phyloP scores from a whole-genome alignment of 768 basidiomycete genomes.

The Agaricus bisporus region DNA sequence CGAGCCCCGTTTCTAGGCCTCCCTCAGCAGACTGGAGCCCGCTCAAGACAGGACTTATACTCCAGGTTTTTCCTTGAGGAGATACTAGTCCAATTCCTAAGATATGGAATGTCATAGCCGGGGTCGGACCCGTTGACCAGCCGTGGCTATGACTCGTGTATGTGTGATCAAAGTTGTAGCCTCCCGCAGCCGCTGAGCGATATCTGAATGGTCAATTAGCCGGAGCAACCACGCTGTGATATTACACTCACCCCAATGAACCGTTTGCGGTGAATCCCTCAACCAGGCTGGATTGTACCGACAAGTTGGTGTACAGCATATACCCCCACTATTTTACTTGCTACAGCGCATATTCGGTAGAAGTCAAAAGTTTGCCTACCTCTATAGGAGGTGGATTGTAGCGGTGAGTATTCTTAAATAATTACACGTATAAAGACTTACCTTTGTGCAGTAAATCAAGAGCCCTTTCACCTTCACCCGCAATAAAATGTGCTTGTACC shows the following conservation, averaged over 20 bases:
- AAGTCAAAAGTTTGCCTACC: background rate
- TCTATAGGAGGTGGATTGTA: background rate
- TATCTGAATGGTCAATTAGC: constrained; percentile 23
- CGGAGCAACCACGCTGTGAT: background rate
- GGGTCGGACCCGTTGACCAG: constrained; percentile 54
- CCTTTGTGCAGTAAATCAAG: constrained; percentile 37
- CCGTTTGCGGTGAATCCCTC: constrained; percentile 57
- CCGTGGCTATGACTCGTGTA: constrained; percentile 56
- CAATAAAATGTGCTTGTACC: constrained; percentile 45
- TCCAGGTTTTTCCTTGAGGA: constrained; percentile 41
- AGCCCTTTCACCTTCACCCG: constrained; percentile 38
- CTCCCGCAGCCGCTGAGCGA: constrained; percentile 34
- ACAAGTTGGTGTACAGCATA: constrained; percentile 49
- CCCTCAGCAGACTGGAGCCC: constrained; percentile 38
- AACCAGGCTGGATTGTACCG: constrained; percentile 49
- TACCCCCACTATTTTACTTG: constrained; percentile 39
- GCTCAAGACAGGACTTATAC: constrained; percentile 34
- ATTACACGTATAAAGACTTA: background rate
- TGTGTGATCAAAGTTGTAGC: constrained; percentile 50
- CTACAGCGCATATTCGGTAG: background rate
- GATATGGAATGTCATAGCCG: constrained; percentile 51
- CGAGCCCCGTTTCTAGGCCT: constrained; percentile 46
- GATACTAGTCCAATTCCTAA: constrained; percentile 43
- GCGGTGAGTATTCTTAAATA: background rate
- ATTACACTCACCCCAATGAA: constrained; percentile 35